Base-by-base conservation (phyloP, 2,329 filamentous ascomycete species). In the Neopestalotiopsis sp. region DNA sequence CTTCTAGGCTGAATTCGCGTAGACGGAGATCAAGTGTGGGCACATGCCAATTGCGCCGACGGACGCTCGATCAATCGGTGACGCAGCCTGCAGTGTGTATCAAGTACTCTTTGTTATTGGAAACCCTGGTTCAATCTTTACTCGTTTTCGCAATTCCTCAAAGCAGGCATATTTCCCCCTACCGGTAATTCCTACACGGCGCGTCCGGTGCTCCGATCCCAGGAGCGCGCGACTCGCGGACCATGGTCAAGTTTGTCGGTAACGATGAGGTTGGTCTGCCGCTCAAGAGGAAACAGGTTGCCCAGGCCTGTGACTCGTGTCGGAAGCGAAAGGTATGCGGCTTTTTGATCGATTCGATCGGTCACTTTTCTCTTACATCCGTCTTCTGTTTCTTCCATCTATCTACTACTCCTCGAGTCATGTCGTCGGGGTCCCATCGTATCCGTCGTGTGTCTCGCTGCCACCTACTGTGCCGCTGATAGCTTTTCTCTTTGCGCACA, bases 201-300 rank as follows among this genome's bases (percentile, higher is more conserved):
- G 34, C 61, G 24, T n/a, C 13, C 34, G 34, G 10, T 28, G 17
- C 61, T 38, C 20, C 61, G 38, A 45, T 34, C 61, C 30, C 57
- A n/a, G 24, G 57, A 59, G 45, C 40, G 45, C 40, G 7, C 56
- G 52, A 20, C 40, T 20, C 40, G 45, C n/a, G 61, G 61, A 40
- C 20, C 32, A 79, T 80, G 76, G 86, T 89, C 77, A 88, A 85
- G 74, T 90, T 90, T 75, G 84, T 90, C 68, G 86, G 83, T 66
- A 85, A 86, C 13, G 86, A 89, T 76, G 81, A 81, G 5, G 81
- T 81, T 30, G 87, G 87, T 20, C 77, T 89, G 69, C 87, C 87
- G 4, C 80, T 88, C 67, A 90, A 90, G 79, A 81, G 88, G 65
- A 88, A 88, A 71, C 88, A 90, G 74, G 86, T 89, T 28, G 83